phyloP scores from a whole-genome alignment of 108 stramenopile genomes.

The Cylindrotheca fusiformis region DNA sequence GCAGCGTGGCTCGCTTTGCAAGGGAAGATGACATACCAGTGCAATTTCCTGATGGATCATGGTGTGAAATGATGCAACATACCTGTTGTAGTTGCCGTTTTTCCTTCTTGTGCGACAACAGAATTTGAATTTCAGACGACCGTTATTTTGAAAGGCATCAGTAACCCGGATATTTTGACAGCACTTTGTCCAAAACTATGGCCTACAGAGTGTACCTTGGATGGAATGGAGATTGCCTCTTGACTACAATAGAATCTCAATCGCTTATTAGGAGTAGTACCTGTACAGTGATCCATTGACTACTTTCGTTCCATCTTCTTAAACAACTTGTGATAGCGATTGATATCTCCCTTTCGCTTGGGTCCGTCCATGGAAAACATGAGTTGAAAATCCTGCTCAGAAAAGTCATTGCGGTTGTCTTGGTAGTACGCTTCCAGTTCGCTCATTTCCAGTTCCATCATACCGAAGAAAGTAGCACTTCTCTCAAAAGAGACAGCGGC shows the following conservation, averaged over 20 bases:
- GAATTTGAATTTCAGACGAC: too few species aligned
- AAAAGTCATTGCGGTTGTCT: constrained; percentile 64
- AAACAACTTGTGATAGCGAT: constrained; percentile 61
- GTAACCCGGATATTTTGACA: too few species aligned
- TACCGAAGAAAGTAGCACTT: constrained; percentile 76
- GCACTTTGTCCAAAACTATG: too few species aligned
- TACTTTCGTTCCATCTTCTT: constrained; percentile 19
- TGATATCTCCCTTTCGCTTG: constrained; percentile 65
- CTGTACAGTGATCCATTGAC: not conserved
- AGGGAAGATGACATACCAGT: not conserved
- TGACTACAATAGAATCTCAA: too few species aligned
- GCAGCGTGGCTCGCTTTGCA: not conserved
- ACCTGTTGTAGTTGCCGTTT: too few species aligned
- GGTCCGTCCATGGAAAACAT: constrained; percentile 85
- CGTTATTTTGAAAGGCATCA: too few species aligned
- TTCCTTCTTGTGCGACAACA: too few species aligned
- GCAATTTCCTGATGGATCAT: too few species aligned
- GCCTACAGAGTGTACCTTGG: too few species aligned
- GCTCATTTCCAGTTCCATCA: constrained; percentile 83
- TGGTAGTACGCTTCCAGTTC: constrained; percentile 78
- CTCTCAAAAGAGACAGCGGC: constrained; percentile 83
- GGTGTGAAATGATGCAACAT: too few species aligned
- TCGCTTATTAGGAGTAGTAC: not conserved
- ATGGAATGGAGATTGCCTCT: too few species aligned
- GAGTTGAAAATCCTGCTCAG: constrained; percentile 72